Conservation (phyloP, 2,329 filamentous ascomycete genomes). For the Aaosphaeria pasadenensis region DNA sequence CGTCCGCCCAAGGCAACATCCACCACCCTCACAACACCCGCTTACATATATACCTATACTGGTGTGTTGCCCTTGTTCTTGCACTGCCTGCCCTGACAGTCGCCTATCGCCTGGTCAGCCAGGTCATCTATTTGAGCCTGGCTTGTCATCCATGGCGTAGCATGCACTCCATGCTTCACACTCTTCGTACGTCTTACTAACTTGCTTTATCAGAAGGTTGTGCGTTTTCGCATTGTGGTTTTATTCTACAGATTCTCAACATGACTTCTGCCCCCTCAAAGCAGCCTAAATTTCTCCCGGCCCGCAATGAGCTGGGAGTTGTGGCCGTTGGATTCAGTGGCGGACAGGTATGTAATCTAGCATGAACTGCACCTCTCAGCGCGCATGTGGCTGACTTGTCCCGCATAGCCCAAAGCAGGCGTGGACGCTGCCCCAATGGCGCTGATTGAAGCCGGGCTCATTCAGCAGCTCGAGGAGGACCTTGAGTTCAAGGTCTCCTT, state of each 20-base stretch:
- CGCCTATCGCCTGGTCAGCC: too few relatives aligned
- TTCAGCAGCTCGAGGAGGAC: slow-evolving; percentile 78
- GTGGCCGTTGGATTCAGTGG: slow-evolving; percentile 96
- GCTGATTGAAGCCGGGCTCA: slow-evolving; percentile 82
- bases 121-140: too few relatives aligned
- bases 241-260: slow-evolving; percentile 1
- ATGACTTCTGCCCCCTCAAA: slow-evolving; percentile 60
- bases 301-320: slow-evolving; percentile 78
- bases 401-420: slow-evolving; percentile 73
- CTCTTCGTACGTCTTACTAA: too few relatives aligned
- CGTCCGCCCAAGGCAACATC: too few relatives aligned
- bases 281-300: slow-evolving; percentile 72
- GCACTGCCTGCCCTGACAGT: too few relatives aligned
- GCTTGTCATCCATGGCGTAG: too few relatives aligned
- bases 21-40: too few relatives aligned
- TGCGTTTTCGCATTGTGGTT: too few relatives aligned
- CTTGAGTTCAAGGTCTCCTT: slow-evolving; percentile 86
- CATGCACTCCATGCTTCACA: too few relatives aligned
- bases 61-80: too few relatives aligned
- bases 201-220: too few relatives aligned
- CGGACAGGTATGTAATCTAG: slow-evolving; percentile 68
- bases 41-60: too few relatives aligned
- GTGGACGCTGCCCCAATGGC: slow-evolving; percentile 89
- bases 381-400: slow-evolving; percentile 8
- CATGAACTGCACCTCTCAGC: slow-evolving; percentile 2